Percentiles rank a stretch among this genome's conserved stretches.
phyloP scores from a whole-genome alignment of 2,329 filamentous ascomycete species.

The Clonostachys rosea region DNA sequence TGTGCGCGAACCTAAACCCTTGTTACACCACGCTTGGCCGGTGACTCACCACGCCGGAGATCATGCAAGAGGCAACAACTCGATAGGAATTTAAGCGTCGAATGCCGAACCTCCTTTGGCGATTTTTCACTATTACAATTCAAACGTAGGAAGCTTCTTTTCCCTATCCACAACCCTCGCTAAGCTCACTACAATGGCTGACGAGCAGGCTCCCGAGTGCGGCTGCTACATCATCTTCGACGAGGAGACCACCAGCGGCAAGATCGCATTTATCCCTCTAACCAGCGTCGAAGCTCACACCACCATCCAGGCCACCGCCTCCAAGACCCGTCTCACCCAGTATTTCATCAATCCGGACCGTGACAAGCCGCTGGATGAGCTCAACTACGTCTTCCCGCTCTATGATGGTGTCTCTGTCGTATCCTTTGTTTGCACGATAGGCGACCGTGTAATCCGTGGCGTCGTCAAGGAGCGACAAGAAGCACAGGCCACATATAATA shows the following conservation, averaged over 20 bases:
- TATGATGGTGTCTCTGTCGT: conserved; percentile 70
- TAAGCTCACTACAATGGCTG: no score
- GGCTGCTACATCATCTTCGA: conserved; percentile 26
- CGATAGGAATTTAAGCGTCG: no score
- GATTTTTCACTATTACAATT: no score
- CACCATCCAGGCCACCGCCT: conserved; percentile 51
- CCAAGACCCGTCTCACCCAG: conserved; percentile 43
- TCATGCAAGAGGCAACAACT: no score
- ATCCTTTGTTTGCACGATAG: conserved; percentile 61
- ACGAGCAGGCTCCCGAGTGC: conserved; percentile 9
- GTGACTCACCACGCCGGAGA: no score
- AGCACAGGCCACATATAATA: conserved; percentile 54
- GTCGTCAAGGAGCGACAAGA: conserved; percentile 62
- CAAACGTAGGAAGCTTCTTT: no score
- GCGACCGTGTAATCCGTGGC: conserved; percentile 54
- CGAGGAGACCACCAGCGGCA: conserved; percentile 2
- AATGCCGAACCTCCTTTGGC: no score
- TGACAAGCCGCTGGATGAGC: conserved; percentile 27
- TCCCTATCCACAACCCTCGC: no score
- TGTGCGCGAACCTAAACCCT: no score
- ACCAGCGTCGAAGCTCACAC: conserved; percentile 53
- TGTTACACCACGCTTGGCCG: no score
- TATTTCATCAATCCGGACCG: conserved; percentile 55
- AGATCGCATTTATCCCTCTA: conserved; percentile 48
- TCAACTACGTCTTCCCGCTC: conserved; percentile 67